A percentile compares a stretch with the other conserved stretches of the same genome.
Conservation (phyloP, 495 filamentous ascomycete genomes). For the Copromyces sp. region DNA sequence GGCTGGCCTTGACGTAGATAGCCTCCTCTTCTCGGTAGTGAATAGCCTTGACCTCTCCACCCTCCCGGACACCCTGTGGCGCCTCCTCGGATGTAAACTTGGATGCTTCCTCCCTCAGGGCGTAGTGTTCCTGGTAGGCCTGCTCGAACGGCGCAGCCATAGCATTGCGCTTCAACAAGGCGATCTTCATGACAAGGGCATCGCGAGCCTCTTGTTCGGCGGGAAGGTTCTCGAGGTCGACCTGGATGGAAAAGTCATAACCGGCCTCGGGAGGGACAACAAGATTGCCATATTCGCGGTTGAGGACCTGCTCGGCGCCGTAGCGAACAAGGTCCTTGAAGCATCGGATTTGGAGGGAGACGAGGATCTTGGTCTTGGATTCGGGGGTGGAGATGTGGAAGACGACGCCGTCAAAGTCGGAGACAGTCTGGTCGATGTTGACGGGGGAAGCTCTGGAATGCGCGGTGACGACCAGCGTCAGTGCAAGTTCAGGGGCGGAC, state of each 20-base stretch:
- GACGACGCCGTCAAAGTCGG: conserved; percentile 94
- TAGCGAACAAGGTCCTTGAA: conserved; percentile 86
- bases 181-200: conserved; percentile 73
- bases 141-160: conserved; percentile 98
- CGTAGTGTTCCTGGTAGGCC: conserved; percentile 85
- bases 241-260: conserved; percentile 85
- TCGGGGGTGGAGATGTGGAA: conserved; percentile 97
- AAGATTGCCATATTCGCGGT: conserved; percentile 88
- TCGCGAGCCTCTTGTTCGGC: conserved; percentile 69
- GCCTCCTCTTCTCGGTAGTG: conserved; percentile 98
- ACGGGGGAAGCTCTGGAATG: conserved; percentile 60
- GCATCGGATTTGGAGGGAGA: conserved; percentile 90
- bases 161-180: conserved; percentile 87
- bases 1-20: conserved; percentile 97
- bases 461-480: conserved; percentile 3
- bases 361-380: conserved; percentile 79
- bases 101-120: conserved; percentile 76
- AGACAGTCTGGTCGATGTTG: conserved; percentile 92
- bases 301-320: conserved; percentile 81
- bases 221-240: conserved; percentile 83
- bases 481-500: neutral
- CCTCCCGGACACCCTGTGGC: conserved; percentile 76
- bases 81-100: conserved; percentile 84
- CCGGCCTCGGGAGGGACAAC: conserved; percentile 79
- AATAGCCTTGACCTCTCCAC: conserved; percentile 88